These are phyloP conservation scores for Spatholobus suberectus DNA, from an alignment of 306 rosid genomes.

Conservation along the genomic window DNA sequence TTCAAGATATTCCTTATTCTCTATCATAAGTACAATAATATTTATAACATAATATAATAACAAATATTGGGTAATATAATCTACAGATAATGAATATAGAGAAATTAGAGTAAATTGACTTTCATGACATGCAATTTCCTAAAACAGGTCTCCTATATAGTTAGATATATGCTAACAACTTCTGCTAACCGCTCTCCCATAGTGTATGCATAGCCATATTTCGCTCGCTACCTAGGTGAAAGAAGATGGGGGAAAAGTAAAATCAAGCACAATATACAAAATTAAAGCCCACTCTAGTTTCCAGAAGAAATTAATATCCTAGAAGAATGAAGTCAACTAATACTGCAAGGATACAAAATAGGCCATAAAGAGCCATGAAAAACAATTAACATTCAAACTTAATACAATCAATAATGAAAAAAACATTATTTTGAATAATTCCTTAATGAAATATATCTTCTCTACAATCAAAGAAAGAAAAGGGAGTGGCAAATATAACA, in stretches of 20 bases:
- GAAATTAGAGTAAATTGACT: constrained; percentile 12
- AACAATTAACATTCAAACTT: not conserved
- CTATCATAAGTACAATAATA: not conserved
- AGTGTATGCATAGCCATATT: constrained; percentile 75
- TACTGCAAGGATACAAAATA: not conserved
- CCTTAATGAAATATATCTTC: not conserved
- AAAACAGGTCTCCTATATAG: constrained; percentile 22
- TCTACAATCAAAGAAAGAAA: constrained; percentile 7
- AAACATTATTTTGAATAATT: not conserved
- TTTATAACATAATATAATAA: not conserved
- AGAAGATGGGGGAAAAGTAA: constrained; percentile 8
- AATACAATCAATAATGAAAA: not conserved
- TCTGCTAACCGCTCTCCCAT: constrained; percentile 89
- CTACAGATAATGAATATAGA: not conserved
- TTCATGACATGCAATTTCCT: constrained; percentile 23
- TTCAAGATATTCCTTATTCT: constrained; percentile 1
- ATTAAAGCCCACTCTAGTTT: not conserved
- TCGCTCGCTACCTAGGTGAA: constrained; percentile 80
- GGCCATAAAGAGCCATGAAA: not conserved
- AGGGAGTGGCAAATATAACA: not conserved
- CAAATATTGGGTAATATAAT: not conserved
- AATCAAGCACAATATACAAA: constrained; percentile 2
- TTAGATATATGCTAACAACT: constrained; percentile 67
- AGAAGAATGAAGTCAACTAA: not conserved
- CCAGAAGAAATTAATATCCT: not conserved